Evolutionary conservation across 2,329 filamentous ascomycete genomes (phyloP), one percentile per base, ranked within the genome.

Genomic region (Apiospora malaysiana): DNA sequence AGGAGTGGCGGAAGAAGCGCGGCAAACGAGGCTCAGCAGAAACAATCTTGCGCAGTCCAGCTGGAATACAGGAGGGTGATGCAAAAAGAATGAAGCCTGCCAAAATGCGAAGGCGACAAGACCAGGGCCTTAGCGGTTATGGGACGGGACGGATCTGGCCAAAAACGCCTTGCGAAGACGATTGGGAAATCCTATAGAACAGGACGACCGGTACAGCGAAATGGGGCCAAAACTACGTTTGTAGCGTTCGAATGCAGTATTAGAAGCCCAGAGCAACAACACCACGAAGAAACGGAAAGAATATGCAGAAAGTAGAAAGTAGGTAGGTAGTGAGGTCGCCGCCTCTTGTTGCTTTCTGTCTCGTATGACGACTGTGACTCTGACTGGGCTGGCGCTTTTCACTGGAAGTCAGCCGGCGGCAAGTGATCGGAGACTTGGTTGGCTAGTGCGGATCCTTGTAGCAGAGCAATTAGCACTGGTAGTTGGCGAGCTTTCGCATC

Each of bases 31-130:
- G 66, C 25, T 27, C 43, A 16, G 37, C 40, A 4, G 56, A 63
- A 63, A 40, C n/a, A 66, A 42, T 40, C 51, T 70, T 68, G 70
- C 66, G 66, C 70, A 70, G 66, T 37, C 67, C 70, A 67, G 56
- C 66, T 70, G 69, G 42, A 66, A 43, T 42, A 66, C 65, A 66
- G 65, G 37, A 43, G 65, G 42, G 65, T 45, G 65, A 45, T 59
- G 51, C 51, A 59, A 59, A 49, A 59, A 59, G 51, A 59, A 59
- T 37, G 51, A 59, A n/a, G 10, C 27, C 51, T 59, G 27, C 37
- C 51, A 59, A 59, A 59, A 12, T 59, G 56, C 32, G 56, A 63
- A 63, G 56, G 21, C 56, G 32, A 40, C 51, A 40, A 63, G 32
- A 40, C 32, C 37, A 63, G 32, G 56, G 56, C 32, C 56, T 63